Base-by-base conservation (phyloP, 2,329 filamentous ascomycete genomes). In the Hymenoscyphus scutula region DNA sequence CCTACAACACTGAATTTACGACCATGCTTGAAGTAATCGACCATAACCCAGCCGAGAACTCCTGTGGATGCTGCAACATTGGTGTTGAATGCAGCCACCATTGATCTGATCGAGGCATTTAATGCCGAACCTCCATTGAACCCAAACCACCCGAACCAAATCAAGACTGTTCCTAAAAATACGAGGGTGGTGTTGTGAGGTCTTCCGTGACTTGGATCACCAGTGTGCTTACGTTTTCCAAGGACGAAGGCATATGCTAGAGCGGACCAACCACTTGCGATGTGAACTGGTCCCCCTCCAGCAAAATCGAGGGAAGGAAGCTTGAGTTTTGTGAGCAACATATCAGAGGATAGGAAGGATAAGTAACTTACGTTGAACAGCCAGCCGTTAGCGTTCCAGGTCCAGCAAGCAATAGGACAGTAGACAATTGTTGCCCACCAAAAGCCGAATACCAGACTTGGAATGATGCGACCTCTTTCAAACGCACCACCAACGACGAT, bases 371-470 rank as follows among this genome's bases (percentile, higher is more conserved):
- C 55, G 27, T 59, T 83, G 73, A 78, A 87, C 0, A 89, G 76
- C 86, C 86, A 89, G 11, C 86, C 86, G 59, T 81, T 83, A n/a
- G 80, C 70, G 69, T 89, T 89, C 86, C 86, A 89, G 3, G 84
- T 86, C 85, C 85, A 88, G 75, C 82, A 86, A 0, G 85, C 85
- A 38, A 88, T 81, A 0, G 82, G 81, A 67, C 80, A 88, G 74
- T 88, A 88, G 2, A 88, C 86, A 60, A 88, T 79, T 0, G 86
- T 88, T 0, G 84, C 83, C 85, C 85, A 88, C 69, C 77, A 81
- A 71, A 88, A 84, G 25, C 80, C 78, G 65, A 88, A 90, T 29
- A 90, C 77, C 70, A 90, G 80, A 8, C 84, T 87, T 51, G 83
- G 85, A 23, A 88, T 62, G 70, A 89, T 86, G 27, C 84, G 81